These are phyloP conservation scores for Paramecium pentaurelia DNA, from an alignment of 73 alveolate genomes.

Conservation along the genomic window DNA sequence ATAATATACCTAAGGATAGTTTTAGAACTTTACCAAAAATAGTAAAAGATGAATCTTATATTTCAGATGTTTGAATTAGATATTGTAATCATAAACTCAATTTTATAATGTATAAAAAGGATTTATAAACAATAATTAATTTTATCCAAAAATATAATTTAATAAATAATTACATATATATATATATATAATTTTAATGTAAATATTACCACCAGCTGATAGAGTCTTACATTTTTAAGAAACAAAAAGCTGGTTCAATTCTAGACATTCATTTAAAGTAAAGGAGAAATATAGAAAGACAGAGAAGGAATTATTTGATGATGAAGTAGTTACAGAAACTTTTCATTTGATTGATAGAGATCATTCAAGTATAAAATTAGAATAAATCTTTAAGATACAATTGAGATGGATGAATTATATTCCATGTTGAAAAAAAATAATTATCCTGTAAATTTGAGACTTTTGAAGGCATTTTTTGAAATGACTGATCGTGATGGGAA, in stretches of 20 bases:
- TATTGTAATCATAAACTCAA: background rate
- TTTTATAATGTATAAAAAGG: background rate
- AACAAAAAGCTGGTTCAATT: constrained; percentile 11
- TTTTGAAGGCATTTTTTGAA: background rate
- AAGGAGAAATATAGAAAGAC: constrained; percentile 3
- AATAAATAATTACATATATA: background rate
- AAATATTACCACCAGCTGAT: constrained; percentile 6
- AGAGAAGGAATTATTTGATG: constrained; percentile 10
- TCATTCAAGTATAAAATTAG: constrained; percentile 7
- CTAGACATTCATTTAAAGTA: background rate
- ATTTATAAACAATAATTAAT: too few species aligned
- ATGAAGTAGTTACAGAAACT: background rate
- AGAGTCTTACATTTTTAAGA: background rate
- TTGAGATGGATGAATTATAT: constrained; percentile 2
- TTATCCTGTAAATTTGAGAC: background rate
- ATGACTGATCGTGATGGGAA: constrained; percentile 14
- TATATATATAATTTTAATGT: background rate
- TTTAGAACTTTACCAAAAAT: constrained; percentile 7
- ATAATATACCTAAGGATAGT: background rate
- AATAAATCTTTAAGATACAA: background rate
- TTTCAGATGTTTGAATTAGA: background rate
- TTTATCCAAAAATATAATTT: background rate
- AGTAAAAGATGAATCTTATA: background rate
- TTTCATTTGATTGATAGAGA: constrained; percentile 12
- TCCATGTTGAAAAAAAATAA: constrained; percentile 7